Base-by-base conservation (phyloP, 164 flowering plant species). In the Berberis thunbergii region DNA sequence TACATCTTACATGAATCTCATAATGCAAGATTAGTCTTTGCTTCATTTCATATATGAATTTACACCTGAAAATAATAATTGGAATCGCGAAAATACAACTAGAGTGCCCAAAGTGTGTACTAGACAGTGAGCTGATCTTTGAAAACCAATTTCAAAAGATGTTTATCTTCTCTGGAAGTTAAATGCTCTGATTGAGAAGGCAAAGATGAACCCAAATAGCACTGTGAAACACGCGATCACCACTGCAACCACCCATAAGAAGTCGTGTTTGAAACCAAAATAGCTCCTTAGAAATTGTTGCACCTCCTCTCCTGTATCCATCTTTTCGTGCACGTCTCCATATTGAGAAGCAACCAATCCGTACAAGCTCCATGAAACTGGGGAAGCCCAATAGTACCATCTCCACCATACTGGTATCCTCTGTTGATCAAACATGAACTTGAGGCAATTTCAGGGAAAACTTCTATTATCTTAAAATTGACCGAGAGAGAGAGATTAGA, bases 351-450 rank as follows among this genome's bases (percentile, higher is more conserved):
- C 11, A 5, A 56, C 59, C 12, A 57, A n/a, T 40, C 60, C 60
- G 41, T 57, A 26, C n/a, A 57, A 38, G 45, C 44, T 57, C 60
- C 60, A 57, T 4, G 60, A 9, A 40, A 57, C 60, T 26, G 60
- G 60, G 2, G 60, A 57, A 41, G 13, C 43, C 60, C 60, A 57
- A 45, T 57, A 57, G 43, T 57, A 57, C 60, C 60, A 57, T 41
- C 60, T 57, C 60, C 60, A 57, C 45, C 60, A 57, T 41, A 57
- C 3, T 41, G 60, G 60, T 3, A 57, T 57, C 43, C 12, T 41
- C 43, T 55, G 58, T 55, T 26, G 38, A 6, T 52, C 11, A 52
- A 52, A 26, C 26, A 26, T 26, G 26, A 26, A 26, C 26, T 26
- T 26, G 26, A 26, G 26, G 26, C 26, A 26, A 26, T 26, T 26